A percentile compares a stretch with the other conserved stretches of the same genome.
These are phyloP conservation scores for Rhizopogon vesiculosus DNA, from an alignment of 768 basidiomycete species.

Conservation along the genomic window DNA sequence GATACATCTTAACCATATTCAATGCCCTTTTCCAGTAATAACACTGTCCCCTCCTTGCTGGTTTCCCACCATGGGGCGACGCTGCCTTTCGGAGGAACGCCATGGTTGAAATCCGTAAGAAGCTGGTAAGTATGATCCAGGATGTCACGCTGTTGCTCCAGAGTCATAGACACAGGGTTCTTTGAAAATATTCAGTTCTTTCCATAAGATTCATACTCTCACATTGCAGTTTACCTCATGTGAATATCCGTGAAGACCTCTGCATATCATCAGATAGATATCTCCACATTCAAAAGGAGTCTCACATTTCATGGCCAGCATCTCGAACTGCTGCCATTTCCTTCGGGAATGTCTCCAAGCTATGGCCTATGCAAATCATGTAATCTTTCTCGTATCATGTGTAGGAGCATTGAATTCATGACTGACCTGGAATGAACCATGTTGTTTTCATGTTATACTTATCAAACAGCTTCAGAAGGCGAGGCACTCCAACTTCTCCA, in stretches of 20 bases:
- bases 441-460: slow-evolving; percentile 63
- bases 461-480: slow-evolving; percentile 61
- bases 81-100: slow-evolving; percentile 53
- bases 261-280: slow-evolving; percentile 13
- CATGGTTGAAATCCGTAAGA: slow-evolving; percentile 61
- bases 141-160: slow-evolving; percentile 68
- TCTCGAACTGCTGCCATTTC: slow-evolving; percentile 67
- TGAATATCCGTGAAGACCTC: slow-evolving; percentile 66
- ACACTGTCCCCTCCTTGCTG: slow-evolving; percentile 56
- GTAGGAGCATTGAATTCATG: not conserved
- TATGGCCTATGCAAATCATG: slow-evolving; percentile 44
- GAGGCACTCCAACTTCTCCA: slow-evolving; percentile 63
- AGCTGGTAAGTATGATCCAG: slow-evolving; percentile 60
- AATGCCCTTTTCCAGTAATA: slow-evolving; percentile 68
- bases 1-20: slow-evolving; percentile 49
- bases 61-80: slow-evolving; percentile 84
- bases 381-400: not conserved
- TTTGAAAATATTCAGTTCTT: slow-evolving; percentile 13
- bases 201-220: not conserved
- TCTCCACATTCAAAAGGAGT: not conserved
- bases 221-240: slow-evolving; percentile 43
- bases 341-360: slow-evolving; percentile 69
- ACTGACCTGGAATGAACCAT: slow-evolving; percentile 66
- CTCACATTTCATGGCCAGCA: slow-evolving; percentile 67
- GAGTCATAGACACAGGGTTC: slow-evolving; percentile 57